Conservation (phyloP, 2,329 filamentous ascomycete genomes). For the Lojkania enalia region DNA sequence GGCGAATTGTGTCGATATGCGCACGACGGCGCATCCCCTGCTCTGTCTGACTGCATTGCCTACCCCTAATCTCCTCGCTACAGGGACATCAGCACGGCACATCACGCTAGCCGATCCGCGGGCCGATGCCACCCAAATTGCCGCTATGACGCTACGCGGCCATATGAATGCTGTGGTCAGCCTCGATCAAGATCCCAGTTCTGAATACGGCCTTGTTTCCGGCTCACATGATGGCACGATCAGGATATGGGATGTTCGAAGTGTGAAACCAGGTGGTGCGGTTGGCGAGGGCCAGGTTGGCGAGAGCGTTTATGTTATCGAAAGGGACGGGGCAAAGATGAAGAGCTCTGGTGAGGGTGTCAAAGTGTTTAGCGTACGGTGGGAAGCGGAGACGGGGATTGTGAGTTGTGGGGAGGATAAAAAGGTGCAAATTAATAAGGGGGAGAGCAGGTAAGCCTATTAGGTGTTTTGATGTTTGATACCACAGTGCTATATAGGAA, state of each 20-base stretch:
- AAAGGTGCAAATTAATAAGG: slow-evolving; percentile 81
- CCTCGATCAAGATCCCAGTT: slow-evolving; percentile 64
- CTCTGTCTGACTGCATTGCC: slow-evolving; percentile 77
- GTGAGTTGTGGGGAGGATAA: slow-evolving; percentile 93
- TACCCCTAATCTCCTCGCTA: slow-evolving; percentile 64
- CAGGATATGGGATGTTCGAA: slow-evolving; percentile 89
- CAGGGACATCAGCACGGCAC: slow-evolving; percentile 82
- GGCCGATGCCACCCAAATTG: slow-evolving; percentile 72
- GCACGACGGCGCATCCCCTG: slow-evolving; percentile 81
- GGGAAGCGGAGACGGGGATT: slow-evolving; percentile 85
- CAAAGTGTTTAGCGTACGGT: slow-evolving; percentile 87
- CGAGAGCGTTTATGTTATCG: slow-evolving; percentile 76
- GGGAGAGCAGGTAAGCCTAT: slow-evolving; percentile 21
- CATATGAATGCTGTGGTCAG: slow-evolving; percentile 74
- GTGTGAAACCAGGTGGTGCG: slow-evolving; percentile 63
- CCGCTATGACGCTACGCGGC: slow-evolving; percentile 87
- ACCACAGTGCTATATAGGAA: too few relatives aligned
- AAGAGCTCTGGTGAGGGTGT: slow-evolving; percentile 74
- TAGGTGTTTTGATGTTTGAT: not conserved
- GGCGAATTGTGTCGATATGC: slow-evolving; percentile 73
- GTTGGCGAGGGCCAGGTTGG: slow-evolving; percentile 56
- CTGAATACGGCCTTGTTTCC: slow-evolving; percentile 80
- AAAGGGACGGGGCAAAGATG: slow-evolving; percentile 69
- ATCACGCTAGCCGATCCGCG: slow-evolving; percentile 93
- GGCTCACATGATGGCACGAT: slow-evolving; percentile 92